Percentiles rank a stretch among this genome's conserved stretches.
Evolutionary conservation across 108 stramenopile genomes (phyloP).

Genomic region (Nannochloropsis salina): DNA sequence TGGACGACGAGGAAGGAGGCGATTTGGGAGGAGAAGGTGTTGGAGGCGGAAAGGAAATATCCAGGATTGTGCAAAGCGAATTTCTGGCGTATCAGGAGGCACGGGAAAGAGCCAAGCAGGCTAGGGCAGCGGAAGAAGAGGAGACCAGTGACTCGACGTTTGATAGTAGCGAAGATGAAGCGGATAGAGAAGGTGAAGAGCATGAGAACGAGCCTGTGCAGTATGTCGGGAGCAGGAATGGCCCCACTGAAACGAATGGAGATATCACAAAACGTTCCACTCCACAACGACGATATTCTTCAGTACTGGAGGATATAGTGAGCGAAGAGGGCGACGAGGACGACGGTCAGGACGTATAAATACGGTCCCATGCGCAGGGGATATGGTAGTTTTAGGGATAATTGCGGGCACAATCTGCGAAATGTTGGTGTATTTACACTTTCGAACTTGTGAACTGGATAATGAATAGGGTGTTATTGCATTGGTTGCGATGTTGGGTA

Average conservation of each 20-base stretch:
- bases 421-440: no score
- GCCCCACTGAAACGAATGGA: no score
- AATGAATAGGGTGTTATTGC: no score
- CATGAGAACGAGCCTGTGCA: background rate
- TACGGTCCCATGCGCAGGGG: no score
- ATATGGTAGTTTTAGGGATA: no score
- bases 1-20: background rate
- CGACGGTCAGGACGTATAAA: background rate
- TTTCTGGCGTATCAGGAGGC: constrained; percentile 5
- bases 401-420: no score
- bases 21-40: background rate
- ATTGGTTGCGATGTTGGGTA: no score
- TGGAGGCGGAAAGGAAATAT: constrained; percentile 4
- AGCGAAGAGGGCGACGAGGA: background rate
- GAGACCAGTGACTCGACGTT: background rate
- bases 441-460: no score
- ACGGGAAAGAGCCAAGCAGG: background rate
- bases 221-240: no score
- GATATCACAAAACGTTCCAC: background rate
- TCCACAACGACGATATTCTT: background rate
- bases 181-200: background rate
- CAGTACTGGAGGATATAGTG: constrained; percentile 13
- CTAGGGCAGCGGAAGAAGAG: background rate
- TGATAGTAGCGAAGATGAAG: background rate
- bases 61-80: constrained; percentile 5